A percentile compares a stretch with the other conserved stretches of the same genome.
Evolutionary conservation across 805 yeast genomes (phyloP).

Genomic region (Starmerella vitae): DNA sequence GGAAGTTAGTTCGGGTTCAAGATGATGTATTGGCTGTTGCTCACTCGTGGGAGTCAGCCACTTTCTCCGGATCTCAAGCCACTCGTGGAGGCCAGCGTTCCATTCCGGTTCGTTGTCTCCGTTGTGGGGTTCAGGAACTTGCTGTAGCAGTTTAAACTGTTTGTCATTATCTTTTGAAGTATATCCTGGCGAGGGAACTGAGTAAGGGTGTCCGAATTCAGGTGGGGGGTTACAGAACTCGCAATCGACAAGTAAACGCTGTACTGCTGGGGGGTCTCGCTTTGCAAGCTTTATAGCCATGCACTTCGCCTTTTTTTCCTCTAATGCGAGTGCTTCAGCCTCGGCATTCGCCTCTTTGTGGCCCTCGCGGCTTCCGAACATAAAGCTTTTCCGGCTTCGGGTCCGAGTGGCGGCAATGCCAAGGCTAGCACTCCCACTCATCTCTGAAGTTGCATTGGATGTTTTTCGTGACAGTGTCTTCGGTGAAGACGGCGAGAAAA

Average conservation of each 20-base stretch:
- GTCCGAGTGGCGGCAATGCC: constrained; percentile 14
- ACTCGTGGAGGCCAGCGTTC: constrained; percentile 43
- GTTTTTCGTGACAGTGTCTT: no score
- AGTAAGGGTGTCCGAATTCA: constrained; percentile 15
- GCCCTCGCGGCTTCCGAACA: constrained; percentile 4
- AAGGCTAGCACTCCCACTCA: no score
- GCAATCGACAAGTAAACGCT: constrained; percentile 23
- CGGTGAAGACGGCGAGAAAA: no score
- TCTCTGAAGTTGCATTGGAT: no score
- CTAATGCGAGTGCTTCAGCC: constrained; percentile 17
- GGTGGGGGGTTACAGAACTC: constrained; percentile 25
- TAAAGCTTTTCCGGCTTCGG: constrained; percentile 13
- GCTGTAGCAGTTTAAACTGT: constrained; percentile 2
- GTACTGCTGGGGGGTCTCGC: constrained; percentile 23
- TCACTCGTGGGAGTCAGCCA: constrained; percentile 38
- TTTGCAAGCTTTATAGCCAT: constrained; percentile 22
- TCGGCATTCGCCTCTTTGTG: constrained; percentile 11
- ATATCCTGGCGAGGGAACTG: constrained; percentile 16
- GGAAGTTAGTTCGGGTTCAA: constrained; percentile 23
- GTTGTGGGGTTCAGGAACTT: constrained; percentile 9
- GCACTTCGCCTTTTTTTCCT: constrained; percentile 20
- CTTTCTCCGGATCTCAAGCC: constrained; percentile 53
- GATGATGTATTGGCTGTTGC: constrained; percentile 17
- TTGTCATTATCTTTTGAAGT: constrained; percentile 9
- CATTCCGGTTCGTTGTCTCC: constrained; percentile 31